phyloP scores from a whole-genome alignment of 495 filamentous ascomycete species.

The Niebla homalea region DNA sequence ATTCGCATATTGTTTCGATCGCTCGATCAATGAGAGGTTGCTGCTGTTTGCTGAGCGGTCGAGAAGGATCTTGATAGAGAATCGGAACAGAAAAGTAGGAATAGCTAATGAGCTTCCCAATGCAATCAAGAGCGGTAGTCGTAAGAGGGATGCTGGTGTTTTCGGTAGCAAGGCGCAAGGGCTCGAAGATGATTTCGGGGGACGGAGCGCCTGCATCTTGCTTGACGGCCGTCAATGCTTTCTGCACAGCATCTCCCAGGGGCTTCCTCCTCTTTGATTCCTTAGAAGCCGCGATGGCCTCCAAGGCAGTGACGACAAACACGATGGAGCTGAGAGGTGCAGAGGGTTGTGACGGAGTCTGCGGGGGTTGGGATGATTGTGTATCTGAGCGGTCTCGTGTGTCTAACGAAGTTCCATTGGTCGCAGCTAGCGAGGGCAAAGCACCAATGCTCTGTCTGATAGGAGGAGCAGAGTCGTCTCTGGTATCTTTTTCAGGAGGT shows the following conservation, averaged over 20 bases:
- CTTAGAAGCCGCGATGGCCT: slow-evolving; percentile 76
- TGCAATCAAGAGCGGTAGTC: slow-evolving; percentile 88
- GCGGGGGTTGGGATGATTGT: slow-evolving; percentile 41
- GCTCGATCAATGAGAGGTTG: slow-evolving; percentile 79
- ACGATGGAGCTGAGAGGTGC: slow-evolving; percentile 78
- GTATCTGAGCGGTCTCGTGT: slow-evolving; percentile 42
- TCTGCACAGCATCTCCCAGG: slow-evolving; percentile 64
- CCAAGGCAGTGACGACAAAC: slow-evolving; percentile 84
- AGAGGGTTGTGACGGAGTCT: slow-evolving; percentile 34
- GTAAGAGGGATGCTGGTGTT: slow-evolving; percentile 68
- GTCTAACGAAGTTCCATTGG: slow-evolving; percentile 15
- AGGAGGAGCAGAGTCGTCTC: not conserved
- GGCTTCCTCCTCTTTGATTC: slow-evolving; percentile 72
- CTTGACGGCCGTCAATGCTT: slow-evolving; percentile 72
- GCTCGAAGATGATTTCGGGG: slow-evolving; percentile 83
- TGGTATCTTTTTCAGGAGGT: slow-evolving; percentile 13
- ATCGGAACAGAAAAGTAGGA: slow-evolving; percentile 84
- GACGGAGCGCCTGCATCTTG: slow-evolving; percentile 58
- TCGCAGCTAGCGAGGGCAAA: not conserved
- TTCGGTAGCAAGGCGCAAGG: slow-evolving; percentile 76
- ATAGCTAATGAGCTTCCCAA: slow-evolving; percentile 96
- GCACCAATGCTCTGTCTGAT: slow-evolving; percentile 1
- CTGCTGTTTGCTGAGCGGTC: slow-evolving; percentile 18
- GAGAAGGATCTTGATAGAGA: slow-evolving; percentile 19
- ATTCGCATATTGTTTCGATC: slow-evolving; percentile 98